Percentiles rank a stretch among this genome's conserved stretches.
Conservation (phyloP, 2,329 filamentous ascomycete genomes). For the Microcyclospora tardicrescens region DNA sequence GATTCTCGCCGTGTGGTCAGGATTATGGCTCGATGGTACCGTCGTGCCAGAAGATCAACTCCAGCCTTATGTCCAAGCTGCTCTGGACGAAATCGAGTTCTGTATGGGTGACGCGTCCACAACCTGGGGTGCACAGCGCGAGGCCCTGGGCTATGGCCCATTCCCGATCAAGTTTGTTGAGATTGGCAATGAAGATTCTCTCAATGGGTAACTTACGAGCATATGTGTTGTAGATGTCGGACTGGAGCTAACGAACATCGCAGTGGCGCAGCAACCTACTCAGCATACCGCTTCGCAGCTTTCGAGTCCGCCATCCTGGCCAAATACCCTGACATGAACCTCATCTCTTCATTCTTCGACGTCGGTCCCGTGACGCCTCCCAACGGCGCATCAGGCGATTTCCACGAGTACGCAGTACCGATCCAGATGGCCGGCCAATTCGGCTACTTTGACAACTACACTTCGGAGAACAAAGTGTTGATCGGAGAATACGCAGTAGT, state of each 20-base stretch:
- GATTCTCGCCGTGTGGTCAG: slow-evolving; percentile 46
- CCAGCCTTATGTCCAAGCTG: slow-evolving; percentile 39
- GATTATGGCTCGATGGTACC: slow-evolving; percentile 41
- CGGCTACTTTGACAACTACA: slow-evolving; percentile 36
- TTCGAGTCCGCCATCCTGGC: slow-evolving; percentile 48
- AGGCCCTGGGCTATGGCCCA: slow-evolving; percentile 48
- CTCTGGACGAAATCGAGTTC: slow-evolving; percentile 52
- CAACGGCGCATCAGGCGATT: slow-evolving; percentile 15
- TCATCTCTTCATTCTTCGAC: slow-evolving; percentile 37
- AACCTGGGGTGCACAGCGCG: slow-evolving; percentile 45
- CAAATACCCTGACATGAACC: slow-evolving; percentile 44
- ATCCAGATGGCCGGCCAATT: slow-evolving; percentile 18
- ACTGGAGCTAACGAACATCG: too few species aligned
- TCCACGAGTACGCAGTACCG: slow-evolving; percentile 22
- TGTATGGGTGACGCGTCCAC: slow-evolving; percentile 42
- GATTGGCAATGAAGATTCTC: slow-evolving; percentile 56
- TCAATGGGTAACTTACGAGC: too few species aligned
- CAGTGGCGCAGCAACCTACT: slow-evolving; percentile 24
- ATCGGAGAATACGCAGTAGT: slow-evolving; percentile 41
- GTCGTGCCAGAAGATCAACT: slow-evolving; percentile 38
- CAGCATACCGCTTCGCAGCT: slow-evolving; percentile 42
- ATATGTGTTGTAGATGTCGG: too few species aligned
- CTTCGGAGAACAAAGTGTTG: slow-evolving; percentile 22
- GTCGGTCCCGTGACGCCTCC: slow-evolving; percentile 7
- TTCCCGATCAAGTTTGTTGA: slow-evolving; percentile 51